Percentiles rank a stretch among this genome's conserved stretches.
Conservation (phyloP, 2,329 filamentous ascomycete species). For the Metarhizium humberi region DNA sequence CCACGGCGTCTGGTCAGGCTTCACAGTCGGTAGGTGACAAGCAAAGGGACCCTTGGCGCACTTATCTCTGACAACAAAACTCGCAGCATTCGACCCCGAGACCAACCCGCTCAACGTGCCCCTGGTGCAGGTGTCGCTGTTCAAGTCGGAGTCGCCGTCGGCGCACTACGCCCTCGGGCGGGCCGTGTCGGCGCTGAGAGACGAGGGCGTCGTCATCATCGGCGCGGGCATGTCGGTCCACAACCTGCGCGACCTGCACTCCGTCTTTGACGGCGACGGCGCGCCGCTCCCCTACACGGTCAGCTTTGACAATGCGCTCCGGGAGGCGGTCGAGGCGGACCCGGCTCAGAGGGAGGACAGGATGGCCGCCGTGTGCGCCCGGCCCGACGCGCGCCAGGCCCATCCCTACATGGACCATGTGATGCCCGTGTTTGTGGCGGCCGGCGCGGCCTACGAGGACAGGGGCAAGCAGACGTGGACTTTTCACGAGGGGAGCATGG, state of each 20-base stretch:
- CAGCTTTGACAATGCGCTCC: conserved; percentile 59
- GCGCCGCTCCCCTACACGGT: conserved; percentile 45
- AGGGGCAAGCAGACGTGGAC: conserved; percentile 34
- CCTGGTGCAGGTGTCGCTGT: conserved; percentile 64
- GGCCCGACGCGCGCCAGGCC: conserved; percentile 36
- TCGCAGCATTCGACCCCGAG: conserved; percentile 47
- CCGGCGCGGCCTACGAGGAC: conserved; percentile 35
- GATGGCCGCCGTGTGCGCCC: conserved; percentile 28
- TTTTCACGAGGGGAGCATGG: conserved; percentile 32
- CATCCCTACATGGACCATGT: conserved; percentile 42
- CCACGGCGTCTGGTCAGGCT: conserved; percentile 39
- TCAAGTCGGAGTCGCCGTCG: conserved; percentile 52
- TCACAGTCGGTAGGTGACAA: too few species aligned
- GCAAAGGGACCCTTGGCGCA: too few species aligned
- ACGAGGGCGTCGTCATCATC: conserved; percentile 59
- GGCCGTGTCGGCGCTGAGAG: conserved; percentile 55
- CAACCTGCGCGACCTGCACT: conserved; percentile 47
- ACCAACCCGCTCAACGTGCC: conserved; percentile 55
- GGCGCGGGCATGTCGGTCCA: conserved; percentile 69
- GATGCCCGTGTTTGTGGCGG: conserved; percentile 37
- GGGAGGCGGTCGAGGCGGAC: conserved; percentile 48
- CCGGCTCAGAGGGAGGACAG: conserved; percentile 26
- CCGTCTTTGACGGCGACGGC: conserved; percentile 24
- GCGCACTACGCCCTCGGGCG: conserved; percentile 60
- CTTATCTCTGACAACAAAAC: too few species aligned